Evolutionary conservation across 257 asterid species (phyloP).

Genomic region (Osmanthus fragrans): DNA sequence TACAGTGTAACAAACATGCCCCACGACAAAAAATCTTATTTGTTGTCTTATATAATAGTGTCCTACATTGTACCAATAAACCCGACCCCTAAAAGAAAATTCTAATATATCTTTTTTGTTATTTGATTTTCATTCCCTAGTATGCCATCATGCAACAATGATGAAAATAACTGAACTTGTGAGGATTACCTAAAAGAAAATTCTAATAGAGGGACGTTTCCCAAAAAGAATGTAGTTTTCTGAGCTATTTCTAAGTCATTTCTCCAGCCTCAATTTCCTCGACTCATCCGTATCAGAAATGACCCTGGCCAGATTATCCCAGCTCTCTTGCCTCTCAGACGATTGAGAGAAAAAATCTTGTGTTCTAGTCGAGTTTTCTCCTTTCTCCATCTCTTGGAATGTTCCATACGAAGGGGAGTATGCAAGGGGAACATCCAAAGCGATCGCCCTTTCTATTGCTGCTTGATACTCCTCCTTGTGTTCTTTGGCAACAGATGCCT

Average conservation of each 20-base stretch:
- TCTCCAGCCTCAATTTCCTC: conserved; percentile 4
- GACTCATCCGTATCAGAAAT: conserved; percentile 24
- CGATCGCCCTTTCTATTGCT: conserved; percentile 77
- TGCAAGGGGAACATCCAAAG: conserved; percentile 73
- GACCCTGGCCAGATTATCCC: conserved; percentile 31
- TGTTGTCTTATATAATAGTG: neutral
- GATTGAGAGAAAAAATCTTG: conserved; percentile 20
- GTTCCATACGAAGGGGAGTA: conserved; percentile 86
- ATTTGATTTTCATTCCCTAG: neutral
- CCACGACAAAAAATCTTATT: neutral
- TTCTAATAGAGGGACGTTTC: neutral
- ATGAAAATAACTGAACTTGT: neutral
- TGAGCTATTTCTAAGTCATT: conserved; percentile 2
- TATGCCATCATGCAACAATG: neutral
- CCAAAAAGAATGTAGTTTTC: conserved; percentile 12
- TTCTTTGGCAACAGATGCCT: conserved; percentile 64
- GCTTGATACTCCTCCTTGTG: conserved; percentile 78
- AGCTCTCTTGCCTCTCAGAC: conserved; percentile 23
- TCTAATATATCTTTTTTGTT: no score
- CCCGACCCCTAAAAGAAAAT: no score
- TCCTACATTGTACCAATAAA: neutral
- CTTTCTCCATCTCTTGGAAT: conserved; percentile 52
- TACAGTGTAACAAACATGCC: no score
- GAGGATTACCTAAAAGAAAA: no score
- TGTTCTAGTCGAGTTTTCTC: conserved; percentile 43